phyloP scores from a whole-genome alignment of 257 asterid species.

The Fraxinus quadrangulata region DNA sequence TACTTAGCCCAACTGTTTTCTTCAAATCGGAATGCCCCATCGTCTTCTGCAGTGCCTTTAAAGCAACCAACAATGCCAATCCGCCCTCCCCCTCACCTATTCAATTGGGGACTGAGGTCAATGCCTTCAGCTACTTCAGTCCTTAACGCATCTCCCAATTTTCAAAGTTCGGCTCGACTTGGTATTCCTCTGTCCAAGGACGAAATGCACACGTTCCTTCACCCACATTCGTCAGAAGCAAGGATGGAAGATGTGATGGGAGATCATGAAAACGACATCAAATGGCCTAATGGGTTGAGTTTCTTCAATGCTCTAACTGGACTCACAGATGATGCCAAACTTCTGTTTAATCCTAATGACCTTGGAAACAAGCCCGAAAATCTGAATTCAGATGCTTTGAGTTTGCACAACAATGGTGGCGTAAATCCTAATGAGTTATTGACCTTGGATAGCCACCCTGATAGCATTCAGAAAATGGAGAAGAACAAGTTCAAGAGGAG shows the following conservation, averaged over 20 bases:
- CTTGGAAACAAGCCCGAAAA: slow-evolving; percentile 40
- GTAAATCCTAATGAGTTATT: slow-evolving; percentile 62
- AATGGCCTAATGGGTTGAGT: slow-evolving; percentile 90
- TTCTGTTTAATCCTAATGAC: slow-evolving; percentile 66
- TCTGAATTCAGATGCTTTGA: slow-evolving; percentile 43
- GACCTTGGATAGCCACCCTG: slow-evolving; percentile 61
- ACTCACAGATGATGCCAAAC: slow-evolving; percentile 69
- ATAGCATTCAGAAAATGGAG: slow-evolving; percentile 58
- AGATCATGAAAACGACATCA: slow-evolving; percentile 78
- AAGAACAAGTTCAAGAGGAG: slow-evolving; percentile 77
- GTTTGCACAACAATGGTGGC: slow-evolving; percentile 39
- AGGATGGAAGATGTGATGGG: slow-evolving; percentile 44
- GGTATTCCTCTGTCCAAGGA: slow-evolving; percentile 62
- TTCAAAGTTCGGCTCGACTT: slow-evolving; percentile 53
- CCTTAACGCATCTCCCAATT: slow-evolving; percentile 50
- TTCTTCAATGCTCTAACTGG: slow-evolving; percentile 88
- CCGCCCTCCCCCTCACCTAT: slow-evolving; percentile 67
- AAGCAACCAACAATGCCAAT: slow-evolving; percentile 62
- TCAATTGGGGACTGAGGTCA: slow-evolving; percentile 83
- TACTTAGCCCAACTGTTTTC: slow-evolving; percentile 92
- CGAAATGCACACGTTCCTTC: slow-evolving; percentile 78
- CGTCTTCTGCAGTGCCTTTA: slow-evolving; percentile 57
- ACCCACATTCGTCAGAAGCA: slow-evolving; percentile 66
- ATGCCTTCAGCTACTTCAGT: slow-evolving; percentile 46
- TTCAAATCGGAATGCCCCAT: slow-evolving; percentile 59